Percentiles rank a stretch among this genome's conserved stretches.
Evolutionary conservation across 768 basidiomycete species (phyloP).

Genomic region (Podaxis sp.): DNA sequence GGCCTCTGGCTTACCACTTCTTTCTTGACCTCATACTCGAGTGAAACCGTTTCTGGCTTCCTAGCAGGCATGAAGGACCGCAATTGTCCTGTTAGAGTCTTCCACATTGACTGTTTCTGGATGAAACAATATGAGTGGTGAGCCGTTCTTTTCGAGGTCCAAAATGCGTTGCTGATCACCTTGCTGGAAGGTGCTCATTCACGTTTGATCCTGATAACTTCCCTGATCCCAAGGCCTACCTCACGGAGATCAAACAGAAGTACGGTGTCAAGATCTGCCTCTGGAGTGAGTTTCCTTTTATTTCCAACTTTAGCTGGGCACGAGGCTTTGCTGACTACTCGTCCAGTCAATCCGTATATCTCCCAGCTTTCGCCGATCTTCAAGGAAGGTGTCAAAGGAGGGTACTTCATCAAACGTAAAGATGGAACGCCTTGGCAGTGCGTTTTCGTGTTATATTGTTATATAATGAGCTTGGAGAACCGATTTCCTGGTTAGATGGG

Average conservation of each 20-base stretch:
- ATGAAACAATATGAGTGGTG: constrained; percentile 73
- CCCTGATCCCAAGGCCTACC: constrained; percentile 67
- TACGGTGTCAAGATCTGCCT: constrained; percentile 72
- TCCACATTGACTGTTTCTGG: constrained; percentile 80
- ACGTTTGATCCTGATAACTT: constrained; percentile 77
- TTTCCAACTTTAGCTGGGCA: background rate
- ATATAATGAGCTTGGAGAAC: background rate
- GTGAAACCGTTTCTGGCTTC: constrained; percentile 67
- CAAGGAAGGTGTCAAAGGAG: constrained; percentile 64
- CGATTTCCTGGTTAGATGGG: constrained; percentile 22
- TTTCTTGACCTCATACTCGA: constrained; percentile 71
- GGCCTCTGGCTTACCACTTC: constrained; percentile 79
- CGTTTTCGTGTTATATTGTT: constrained; percentile 27
- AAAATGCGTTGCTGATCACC: constrained; percentile 22
- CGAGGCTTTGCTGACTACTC: background rate
- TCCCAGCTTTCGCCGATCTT: constrained; percentile 70
- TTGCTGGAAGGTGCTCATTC: constrained; percentile 59
- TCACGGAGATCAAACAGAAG: constrained; percentile 56
- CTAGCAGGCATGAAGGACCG: constrained; percentile 70
- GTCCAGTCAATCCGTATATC: constrained; percentile 70
- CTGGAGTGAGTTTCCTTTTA: constrained; percentile 50
- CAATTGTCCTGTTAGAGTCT: constrained; percentile 63
- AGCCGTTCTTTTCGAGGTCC: constrained; percentile 11
- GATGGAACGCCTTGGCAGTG: constrained; percentile 71
- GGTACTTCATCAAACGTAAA: constrained; percentile 67